Conservation (phyloP, 179 eudicot species). For the Sideroxylon spinosum region DNA sequence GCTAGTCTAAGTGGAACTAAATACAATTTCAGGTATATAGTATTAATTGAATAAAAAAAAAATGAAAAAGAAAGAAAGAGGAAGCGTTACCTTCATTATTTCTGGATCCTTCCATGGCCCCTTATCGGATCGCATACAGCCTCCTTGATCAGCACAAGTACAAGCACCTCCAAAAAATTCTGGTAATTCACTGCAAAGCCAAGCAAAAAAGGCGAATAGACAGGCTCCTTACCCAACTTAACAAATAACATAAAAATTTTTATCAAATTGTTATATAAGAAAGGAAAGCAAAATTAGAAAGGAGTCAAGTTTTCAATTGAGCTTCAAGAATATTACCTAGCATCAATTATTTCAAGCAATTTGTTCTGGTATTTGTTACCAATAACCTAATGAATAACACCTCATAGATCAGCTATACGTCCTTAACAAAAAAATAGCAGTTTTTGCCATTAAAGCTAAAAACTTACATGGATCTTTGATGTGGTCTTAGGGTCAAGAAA, state of each 20-base stretch:
- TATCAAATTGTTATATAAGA: background rate
- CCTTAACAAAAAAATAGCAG: background rate
- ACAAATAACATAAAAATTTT: no score
- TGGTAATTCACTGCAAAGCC: constrained; percentile 64
- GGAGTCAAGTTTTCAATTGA: background rate
- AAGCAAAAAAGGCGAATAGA: background rate
- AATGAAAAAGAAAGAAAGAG: background rate
- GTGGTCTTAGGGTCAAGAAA: constrained; percentile 90
- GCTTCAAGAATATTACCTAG: constrained; percentile 42
- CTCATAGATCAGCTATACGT: background rate
- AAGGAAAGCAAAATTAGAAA: background rate
- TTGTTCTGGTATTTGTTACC: constrained; percentile 25
- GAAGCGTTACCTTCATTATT: constrained; percentile 58
- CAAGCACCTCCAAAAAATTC: constrained; percentile 86
- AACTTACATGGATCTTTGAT: constrained; percentile 70
- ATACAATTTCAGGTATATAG: background rate
- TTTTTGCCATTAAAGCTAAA: background rate
- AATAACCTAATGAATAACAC: background rate
- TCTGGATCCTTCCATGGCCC: constrained; percentile 94
- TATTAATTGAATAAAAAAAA: background rate
- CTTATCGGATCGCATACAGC: constrained; percentile 81
- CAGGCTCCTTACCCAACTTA: no score
- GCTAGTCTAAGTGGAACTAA: background rate
- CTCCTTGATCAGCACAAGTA: constrained; percentile 79
- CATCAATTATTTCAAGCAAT: constrained; percentile 80